phyloP scores from a whole-genome alignment of 352 stramenopile species.

The Phytophthora megakarya region DNA sequence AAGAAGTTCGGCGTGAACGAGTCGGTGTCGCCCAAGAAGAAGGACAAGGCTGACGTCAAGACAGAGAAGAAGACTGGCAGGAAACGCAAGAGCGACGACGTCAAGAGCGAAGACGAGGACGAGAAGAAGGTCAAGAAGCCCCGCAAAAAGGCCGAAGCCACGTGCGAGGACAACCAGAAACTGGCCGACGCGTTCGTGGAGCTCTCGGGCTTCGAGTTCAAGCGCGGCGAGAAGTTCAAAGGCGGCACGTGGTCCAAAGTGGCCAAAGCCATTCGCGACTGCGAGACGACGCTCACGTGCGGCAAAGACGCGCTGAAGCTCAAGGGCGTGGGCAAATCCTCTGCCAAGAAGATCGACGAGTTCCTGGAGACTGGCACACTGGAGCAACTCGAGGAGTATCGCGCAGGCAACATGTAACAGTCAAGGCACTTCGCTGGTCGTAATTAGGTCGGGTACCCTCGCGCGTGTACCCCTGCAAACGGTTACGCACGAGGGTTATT shows the following conservation, averaged over 20 bases:
- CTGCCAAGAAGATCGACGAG: slow-evolving; percentile 84
- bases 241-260: slow-evolving; percentile 89
- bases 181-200: slow-evolving; percentile 80
- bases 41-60: slow-evolving; percentile 25
- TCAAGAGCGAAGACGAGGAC: slow-evolving; percentile 50
- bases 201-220: slow-evolving; percentile 89
- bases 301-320: slow-evolving; percentile 86
- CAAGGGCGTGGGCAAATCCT: slow-evolving; percentile 85
- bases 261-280: slow-evolving; percentile 80
- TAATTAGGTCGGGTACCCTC: not conserved
- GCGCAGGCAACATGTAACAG: slow-evolving; percentile 82
- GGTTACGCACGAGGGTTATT: not conserved
- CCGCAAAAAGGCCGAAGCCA: slow-evolving; percentile 60
- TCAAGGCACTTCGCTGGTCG: slow-evolving; percentile 2
- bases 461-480: not conserved
- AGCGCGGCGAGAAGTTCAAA: slow-evolving; percentile 87
- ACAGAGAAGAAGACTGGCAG: slow-evolving; percentile 43
- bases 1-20: slow-evolving; percentile 76
- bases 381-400: slow-evolving; percentile 81
- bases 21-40: slow-evolving; percentile 43
- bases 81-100: slow-evolving; percentile 38
- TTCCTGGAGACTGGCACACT: slow-evolving; percentile 85
- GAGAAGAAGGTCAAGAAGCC: slow-evolving; percentile 57
- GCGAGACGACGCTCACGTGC: slow-evolving; percentile 59
- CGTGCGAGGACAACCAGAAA: slow-evolving; percentile 67